Conservation (phyloP, 176 grass and related monocot species). For the Cenchrus americanus region DNA sequence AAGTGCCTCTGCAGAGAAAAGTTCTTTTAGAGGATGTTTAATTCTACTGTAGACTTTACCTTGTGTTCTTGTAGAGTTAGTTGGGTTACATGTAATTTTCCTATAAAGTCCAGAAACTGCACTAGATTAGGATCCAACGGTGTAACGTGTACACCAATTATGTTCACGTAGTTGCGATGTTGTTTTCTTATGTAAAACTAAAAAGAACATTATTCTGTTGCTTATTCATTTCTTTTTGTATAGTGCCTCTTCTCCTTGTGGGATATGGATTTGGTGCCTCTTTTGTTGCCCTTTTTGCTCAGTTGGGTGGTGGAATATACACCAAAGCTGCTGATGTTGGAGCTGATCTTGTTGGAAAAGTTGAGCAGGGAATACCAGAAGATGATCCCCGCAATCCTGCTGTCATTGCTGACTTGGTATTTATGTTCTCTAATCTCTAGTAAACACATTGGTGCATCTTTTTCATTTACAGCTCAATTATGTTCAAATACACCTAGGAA, state of each 20-base stretch:
- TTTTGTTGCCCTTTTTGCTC: constrained; percentile 99
- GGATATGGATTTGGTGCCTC: constrained; percentile 99
- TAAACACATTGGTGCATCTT: constrained; percentile 24
- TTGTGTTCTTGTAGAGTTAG: neutral
- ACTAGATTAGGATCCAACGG: neutral
- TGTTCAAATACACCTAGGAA: constrained; percentile 31
- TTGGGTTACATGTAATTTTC: neutral
- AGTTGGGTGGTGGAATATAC: constrained; percentile 98
- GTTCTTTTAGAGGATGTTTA: neutral
- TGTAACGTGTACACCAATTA: neutral
- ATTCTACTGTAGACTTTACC: neutral
- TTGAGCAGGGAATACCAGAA: constrained; percentile 99
- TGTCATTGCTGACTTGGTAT: constrained; percentile 99
- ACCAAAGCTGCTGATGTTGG: constrained; percentile 99
- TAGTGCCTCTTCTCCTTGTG: constrained; percentile 99
- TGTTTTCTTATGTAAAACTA: neutral
- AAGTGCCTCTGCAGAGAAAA: neutral
- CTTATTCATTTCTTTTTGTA: constrained; percentile 57
- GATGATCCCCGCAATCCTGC: constrained; percentile 99
- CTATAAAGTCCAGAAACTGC: neutral
- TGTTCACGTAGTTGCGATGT: constrained; percentile 25
- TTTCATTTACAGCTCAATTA: constrained; percentile 16
- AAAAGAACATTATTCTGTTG: constrained; percentile 6
- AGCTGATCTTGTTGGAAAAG: constrained; percentile 98
- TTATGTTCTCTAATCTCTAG: constrained; percentile 37